Evolutionary conservation across 2,329 filamentous ascomycete genomes (phyloP).

Genomic region (Sporothrix brasiliensis): DNA sequence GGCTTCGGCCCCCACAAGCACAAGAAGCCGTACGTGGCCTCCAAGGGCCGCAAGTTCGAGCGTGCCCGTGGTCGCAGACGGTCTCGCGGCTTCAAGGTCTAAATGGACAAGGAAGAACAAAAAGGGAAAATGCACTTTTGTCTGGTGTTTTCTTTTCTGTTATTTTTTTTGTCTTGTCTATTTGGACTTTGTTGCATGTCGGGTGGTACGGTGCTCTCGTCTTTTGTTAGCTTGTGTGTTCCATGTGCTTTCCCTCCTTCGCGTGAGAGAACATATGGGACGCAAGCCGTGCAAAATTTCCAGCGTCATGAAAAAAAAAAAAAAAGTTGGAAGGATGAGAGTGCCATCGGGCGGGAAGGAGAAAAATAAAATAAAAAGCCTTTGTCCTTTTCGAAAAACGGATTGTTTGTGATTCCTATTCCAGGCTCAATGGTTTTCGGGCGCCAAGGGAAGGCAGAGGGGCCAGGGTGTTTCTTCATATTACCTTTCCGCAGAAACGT

Average conservation of each 20-base stretch:
- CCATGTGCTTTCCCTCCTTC: neutral
- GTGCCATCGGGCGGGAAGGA: neutral
- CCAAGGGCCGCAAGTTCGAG: slow-evolving; percentile 99
- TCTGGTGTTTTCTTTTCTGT: neutral
- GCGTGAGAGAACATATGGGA: neutral
- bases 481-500: slow-evolving; percentile 28
- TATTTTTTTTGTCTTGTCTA: neutral
- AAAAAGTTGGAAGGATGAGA: slow-evolving; percentile 29
- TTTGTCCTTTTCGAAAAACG: slow-evolving; percentile 13
- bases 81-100: slow-evolving; percentile 99
- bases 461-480: slow-evolving; percentile 24
- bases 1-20: slow-evolving; percentile 96
- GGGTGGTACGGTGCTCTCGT: neutral
- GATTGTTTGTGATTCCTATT: slow-evolving; percentile 27
- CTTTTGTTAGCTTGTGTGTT: neutral
- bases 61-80: slow-evolving; percentile 97
- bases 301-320: slow-evolving; percentile 21
- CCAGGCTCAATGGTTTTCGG: slow-evolving; percentile 14
- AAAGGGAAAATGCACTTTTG: too few species aligned
- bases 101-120: slow-evolving; percentile 51
- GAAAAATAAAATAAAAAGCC: slow-evolving; percentile 25
- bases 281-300: neutral
- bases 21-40: slow-evolving; percentile 98
- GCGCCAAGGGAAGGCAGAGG: slow-evolving; percentile 21
- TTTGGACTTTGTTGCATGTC: slow-evolving; percentile 21